phyloP scores from a whole-genome alignment of 2,329 filamentous ascomycete species.

The Exophiala oligosperma region DNA sequence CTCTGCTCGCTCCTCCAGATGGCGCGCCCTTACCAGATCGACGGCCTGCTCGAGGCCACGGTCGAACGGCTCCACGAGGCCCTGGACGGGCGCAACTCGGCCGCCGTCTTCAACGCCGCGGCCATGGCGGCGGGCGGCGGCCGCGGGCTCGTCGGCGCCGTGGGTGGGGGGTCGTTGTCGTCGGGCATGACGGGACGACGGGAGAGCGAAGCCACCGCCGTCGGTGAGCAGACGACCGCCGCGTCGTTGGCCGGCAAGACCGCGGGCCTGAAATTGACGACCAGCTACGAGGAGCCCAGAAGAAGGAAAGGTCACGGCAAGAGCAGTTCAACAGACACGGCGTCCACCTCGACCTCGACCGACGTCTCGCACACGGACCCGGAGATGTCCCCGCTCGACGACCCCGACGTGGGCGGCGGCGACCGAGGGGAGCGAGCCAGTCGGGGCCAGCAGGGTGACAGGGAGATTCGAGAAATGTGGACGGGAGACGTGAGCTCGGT shows the following conservation, averaged over 20 bases:
- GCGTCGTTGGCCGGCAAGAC: conserved; percentile 2
- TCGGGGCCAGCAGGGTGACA: background rate
- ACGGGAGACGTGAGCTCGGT: conserved; percentile 72
- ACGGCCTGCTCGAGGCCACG: conserved; percentile 87
- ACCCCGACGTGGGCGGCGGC: conserved; percentile 7
- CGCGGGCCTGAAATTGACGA: conserved; percentile 13
- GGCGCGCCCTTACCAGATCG: conserved; percentile 87
- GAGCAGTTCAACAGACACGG: conserved; percentile 26
- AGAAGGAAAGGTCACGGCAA: conserved; percentile 24
- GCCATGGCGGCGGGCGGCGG: conserved; percentile 97
- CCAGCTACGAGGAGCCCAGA: conserved; percentile 18
- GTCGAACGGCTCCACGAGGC: conserved; percentile 87
- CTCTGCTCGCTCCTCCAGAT: conserved; percentile 93
- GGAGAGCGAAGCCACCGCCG: conserved; percentile 25
- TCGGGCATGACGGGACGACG: conserved; percentile 41
- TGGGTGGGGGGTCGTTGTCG: conserved; percentile 48
- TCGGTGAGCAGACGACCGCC: conserved; percentile 9
- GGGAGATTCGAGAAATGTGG: conserved; percentile 66
- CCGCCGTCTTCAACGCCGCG: conserved; percentile 95
- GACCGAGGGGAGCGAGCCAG: too few relatives aligned
- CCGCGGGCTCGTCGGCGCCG: conserved; percentile 71
- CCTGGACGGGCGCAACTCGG: conserved; percentile 89
- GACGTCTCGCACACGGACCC: conserved; percentile 28
- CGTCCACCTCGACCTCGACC: conserved; percentile 27
- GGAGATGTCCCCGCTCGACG: conserved; percentile 18